A percentile compares a stretch with the other conserved stretches of the same genome.
These are phyloP conservation scores for Saccharomycopsis hybrid DNA, from an alignment of 1,139 yeast species.

Conservation along the genomic window DNA sequence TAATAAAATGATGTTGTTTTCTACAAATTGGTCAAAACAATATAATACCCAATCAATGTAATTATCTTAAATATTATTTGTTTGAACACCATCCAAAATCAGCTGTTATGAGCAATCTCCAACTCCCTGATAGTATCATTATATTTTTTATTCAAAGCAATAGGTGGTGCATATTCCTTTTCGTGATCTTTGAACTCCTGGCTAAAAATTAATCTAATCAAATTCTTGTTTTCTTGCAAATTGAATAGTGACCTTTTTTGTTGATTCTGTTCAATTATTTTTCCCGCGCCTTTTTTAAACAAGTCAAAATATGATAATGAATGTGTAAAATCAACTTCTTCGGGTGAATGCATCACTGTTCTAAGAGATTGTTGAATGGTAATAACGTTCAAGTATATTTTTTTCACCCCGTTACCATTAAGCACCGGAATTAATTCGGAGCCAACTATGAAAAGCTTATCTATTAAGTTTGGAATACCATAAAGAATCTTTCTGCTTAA, in stretches of 20 bases:
- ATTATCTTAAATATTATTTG: too few species aligned
- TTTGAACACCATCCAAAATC: too few species aligned
- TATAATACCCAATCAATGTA: too few species aligned
- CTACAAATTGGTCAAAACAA: too few species aligned
- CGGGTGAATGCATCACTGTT: constrained; percentile 51
- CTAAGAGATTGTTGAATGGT: constrained; percentile 73
- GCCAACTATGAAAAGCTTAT: constrained; percentile 52
- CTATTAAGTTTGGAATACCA: constrained; percentile 56
- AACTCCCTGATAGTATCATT: constrained; percentile 8
- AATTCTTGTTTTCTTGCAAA: constrained; percentile 34
- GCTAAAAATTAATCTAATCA: constrained; percentile 42
- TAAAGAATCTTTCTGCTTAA: constrained; percentile 29
- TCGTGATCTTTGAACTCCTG: constrained; percentile 29
- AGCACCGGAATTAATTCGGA: constrained; percentile 49
- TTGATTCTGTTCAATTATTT: constrained; percentile 28
- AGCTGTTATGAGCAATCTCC: constrained; percentile 3
- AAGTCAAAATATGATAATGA: constrained; percentile 55
- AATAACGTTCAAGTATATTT: constrained; percentile 59
- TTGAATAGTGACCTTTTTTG: constrained; percentile 24
- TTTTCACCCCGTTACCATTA: constrained; percentile 61
- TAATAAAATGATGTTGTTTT: too few species aligned
- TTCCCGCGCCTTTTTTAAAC: constrained; percentile 30
- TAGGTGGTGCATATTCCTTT: constrained; percentile 4
- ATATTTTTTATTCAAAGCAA: constrained; percentile 12
- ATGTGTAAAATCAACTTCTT: constrained; percentile 50